Evolutionary conservation across 108 stramenopile species (phyloP).

Genomic region (Cyclostephanos invisitatus): DNA sequence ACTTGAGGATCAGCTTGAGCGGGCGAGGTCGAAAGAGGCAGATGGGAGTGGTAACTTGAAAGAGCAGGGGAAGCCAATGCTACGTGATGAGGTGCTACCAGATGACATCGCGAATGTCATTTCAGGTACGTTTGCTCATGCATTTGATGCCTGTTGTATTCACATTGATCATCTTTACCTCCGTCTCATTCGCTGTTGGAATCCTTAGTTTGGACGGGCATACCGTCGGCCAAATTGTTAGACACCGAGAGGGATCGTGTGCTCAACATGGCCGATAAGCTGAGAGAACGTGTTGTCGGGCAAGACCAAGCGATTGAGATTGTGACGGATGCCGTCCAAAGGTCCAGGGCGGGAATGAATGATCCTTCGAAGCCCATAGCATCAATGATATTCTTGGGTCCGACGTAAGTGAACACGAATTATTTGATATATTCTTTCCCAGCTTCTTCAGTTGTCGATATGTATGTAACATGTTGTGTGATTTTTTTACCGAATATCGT

Average conservation of each 20-base stretch:
- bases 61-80: slow-evolving; percentile 57
- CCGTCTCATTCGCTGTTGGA: slow-evolving; percentile 26
- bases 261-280: slow-evolving; percentile 85
- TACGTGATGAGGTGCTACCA: slow-evolving; percentile 91
- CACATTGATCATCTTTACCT: neutral
- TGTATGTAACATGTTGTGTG: neutral
- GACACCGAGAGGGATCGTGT: slow-evolving; percentile 92
- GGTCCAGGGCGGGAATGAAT: slow-evolving; percentile 91
- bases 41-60: slow-evolving; percentile 13
- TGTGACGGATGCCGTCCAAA: slow-evolving; percentile 89
- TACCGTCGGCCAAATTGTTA: slow-evolving; percentile 88
- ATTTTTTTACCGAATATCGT: neutral
- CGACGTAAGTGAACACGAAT: slow-evolving; percentile 72
- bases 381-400: slow-evolving; percentile 91
- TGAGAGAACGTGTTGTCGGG: slow-evolving; percentile 89
- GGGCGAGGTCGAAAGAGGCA: slow-evolving; percentile 51
- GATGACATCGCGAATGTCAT: slow-evolving; percentile 96
- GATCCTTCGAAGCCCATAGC: slow-evolving; percentile 91
- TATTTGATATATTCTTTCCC: neutral
- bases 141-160: neutral
- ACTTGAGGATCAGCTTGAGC: slow-evolving; percentile 71
- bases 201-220: slow-evolving; percentile 91
- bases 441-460: neutral
- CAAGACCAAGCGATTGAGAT: slow-evolving; percentile 93
- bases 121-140: slow-evolving; percentile 17